phyloP scores from a whole-genome alignment of 345 rosid genomes.

The Salix suchowensis region DNA sequence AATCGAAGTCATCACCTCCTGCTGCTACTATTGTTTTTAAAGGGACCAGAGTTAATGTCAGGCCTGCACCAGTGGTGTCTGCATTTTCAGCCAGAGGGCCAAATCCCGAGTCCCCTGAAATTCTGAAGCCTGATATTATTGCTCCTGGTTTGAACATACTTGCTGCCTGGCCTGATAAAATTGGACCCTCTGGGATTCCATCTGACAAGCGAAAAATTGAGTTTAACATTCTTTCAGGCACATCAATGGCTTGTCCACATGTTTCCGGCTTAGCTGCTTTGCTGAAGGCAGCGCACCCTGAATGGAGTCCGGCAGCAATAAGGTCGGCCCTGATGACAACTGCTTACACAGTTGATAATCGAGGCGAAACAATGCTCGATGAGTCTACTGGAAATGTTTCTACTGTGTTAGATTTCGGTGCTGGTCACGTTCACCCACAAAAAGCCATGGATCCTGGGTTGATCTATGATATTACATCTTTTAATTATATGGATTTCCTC shows the following conservation, averaged over 20 bases:
- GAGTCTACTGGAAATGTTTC: conserved; percentile 30
- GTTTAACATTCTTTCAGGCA: conserved; percentile 32
- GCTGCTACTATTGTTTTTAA: conserved; percentile 23
- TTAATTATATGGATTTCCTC: conserved; percentile 27
- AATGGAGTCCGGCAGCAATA: conserved; percentile 31
- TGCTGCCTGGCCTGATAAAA: conserved; percentile 33
- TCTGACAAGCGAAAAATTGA: conserved; percentile 20
- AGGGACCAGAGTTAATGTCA: conserved; percentile 23
- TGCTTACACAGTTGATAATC: conserved; percentile 31
- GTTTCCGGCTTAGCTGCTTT: conserved; percentile 32
- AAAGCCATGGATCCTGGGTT: conserved; percentile 31
- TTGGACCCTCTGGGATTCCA: conserved; percentile 21
- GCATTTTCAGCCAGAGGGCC: conserved; percentile 34
- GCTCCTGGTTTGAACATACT: conserved; percentile 37
- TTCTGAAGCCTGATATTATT: conserved; percentile 30
- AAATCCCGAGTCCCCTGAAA: conserved; percentile 28
- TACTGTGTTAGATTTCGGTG: conserved; percentile 24
- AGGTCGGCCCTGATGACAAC: conserved; percentile 34
- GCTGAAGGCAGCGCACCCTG: conserved; percentile 31
- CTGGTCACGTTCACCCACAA: conserved; percentile 32
- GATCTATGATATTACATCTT: conserved; percentile 20
- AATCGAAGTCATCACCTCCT: conserved; percentile 19
- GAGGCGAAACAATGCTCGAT: conserved; percentile 24
- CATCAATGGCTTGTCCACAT: conserved; percentile 37
- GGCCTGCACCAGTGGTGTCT: conserved; percentile 31